phyloP scores from a whole-genome alignment of 306 rosid genomes.

The Begonia loranthoides region DNA sequence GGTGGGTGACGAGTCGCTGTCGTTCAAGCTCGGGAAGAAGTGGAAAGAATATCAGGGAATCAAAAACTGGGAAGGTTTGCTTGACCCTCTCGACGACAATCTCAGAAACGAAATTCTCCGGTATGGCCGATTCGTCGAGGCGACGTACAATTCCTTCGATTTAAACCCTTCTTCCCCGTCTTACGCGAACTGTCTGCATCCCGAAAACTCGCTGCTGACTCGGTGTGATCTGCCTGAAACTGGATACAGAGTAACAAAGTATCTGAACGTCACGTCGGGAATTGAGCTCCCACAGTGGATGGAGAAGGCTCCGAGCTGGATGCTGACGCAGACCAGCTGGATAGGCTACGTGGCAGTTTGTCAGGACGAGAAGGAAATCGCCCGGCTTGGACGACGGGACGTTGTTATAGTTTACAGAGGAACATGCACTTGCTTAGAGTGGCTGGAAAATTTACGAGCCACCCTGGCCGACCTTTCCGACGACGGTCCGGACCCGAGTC shows the following conservation, averaged over 20 bases:
- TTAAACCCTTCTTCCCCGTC: conserved; percentile 27
- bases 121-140: conserved; percentile 47
- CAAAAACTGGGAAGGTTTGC: conserved; percentile 41
- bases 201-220: conserved; percentile 16
- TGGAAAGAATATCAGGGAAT: conserved; percentile 63
- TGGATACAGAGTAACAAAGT: conserved; percentile 41
- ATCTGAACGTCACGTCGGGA: conserved; percentile 43
- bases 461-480: conserved; percentile 22
- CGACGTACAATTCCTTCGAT: conserved; percentile 38
- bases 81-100: conserved; percentile 46
- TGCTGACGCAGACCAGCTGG: conserved; percentile 25
- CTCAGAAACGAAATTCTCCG: conserved; percentile 50
- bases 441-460: conserved; percentile 55
- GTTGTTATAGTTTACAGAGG: conserved; percentile 46
- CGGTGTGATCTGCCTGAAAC: conserved; percentile 15
- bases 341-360: conserved; percentile 58
- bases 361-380: conserved; percentile 37
- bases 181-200: conserved; percentile 24
- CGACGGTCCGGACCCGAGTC: not conserved
- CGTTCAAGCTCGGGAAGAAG: conserved; percentile 12
- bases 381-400: conserved; percentile 50
- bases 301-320: conserved; percentile 22
- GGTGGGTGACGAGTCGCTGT: not conserved
- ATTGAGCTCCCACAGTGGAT: conserved; percentile 35
- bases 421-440: conserved; percentile 47